Conservation (phyloP, 129 eudicot species). For the Oenanthe sinensis region DNA sequence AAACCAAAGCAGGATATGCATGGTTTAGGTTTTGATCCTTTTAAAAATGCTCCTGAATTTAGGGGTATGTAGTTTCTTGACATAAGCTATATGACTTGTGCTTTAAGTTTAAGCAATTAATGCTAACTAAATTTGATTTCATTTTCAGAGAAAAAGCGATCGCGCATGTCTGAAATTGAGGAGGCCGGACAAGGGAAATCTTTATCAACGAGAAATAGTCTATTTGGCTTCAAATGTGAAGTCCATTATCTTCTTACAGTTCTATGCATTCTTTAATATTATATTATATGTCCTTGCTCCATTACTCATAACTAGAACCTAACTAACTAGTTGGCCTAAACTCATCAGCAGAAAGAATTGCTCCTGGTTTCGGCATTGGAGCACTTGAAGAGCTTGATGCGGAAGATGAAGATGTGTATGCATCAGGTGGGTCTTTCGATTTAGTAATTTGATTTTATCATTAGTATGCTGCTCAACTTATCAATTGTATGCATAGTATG, state of each 20-base stretch:
- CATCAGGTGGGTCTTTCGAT: slow-evolving; percentile 37
- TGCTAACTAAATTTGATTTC: slow-evolving; percentile 15
- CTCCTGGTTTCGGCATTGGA: slow-evolving; percentile 97
- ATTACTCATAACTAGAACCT: background rate
- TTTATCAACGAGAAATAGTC: slow-evolving; percentile 41
- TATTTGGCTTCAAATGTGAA: slow-evolving; percentile 50
- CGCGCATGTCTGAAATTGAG: slow-evolving; percentile 37
- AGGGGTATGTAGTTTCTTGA: slow-evolving; percentile 54
- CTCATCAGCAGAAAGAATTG: slow-evolving; percentile 71
- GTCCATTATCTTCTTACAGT: slow-evolving; percentile 6
- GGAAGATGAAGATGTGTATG: slow-evolving; percentile 92
- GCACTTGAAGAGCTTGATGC: slow-evolving; percentile 95
- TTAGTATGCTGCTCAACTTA: background rate
- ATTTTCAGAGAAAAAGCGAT: slow-evolving; percentile 64
- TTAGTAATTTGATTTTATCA: background rate
- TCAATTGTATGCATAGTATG: background rate
- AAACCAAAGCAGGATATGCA: slow-evolving; percentile 89
- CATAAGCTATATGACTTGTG: background rate
- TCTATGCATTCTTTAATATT: background rate
- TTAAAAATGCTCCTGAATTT: slow-evolving; percentile 92
- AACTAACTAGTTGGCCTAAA: slow-evolving; percentile 18
- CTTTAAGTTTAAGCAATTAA: slow-evolving; percentile 8
- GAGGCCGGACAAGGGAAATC: slow-evolving; percentile 35
- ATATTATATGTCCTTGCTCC: background rate
- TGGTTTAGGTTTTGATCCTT: slow-evolving; percentile 96